A percentile compares a stretch with the other conserved stretches of the same genome.
Evolutionary conservation across 768 basidiomycete genomes (phyloP).

Genomic region (Astraeus odoratus): DNA sequence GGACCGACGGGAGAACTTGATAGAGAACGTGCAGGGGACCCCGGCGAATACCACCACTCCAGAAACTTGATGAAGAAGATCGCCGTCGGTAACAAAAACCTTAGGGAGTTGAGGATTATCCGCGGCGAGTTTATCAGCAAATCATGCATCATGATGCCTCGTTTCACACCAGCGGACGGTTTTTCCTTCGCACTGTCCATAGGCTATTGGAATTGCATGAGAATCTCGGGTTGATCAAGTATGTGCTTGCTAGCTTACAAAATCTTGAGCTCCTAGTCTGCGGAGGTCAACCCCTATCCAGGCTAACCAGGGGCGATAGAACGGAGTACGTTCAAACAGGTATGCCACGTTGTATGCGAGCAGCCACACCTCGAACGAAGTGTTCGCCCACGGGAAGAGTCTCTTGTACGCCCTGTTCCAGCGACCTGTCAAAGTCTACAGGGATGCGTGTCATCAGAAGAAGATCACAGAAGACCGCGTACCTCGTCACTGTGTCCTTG

Average conservation of each 20-base stretch:
- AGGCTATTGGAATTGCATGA: conserved; percentile 12
- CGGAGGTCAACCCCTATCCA: conserved; percentile 83
- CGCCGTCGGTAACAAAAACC: conserved; percentile 73
- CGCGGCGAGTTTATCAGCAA: conserved; percentile 50
- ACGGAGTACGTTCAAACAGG: conserved; percentile 79
- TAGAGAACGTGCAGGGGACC: conserved; percentile 75
- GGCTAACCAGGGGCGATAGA: conserved; percentile 87
- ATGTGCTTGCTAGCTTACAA: conserved; percentile 41
- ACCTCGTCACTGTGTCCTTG: conserved; percentile 50
- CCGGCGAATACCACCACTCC: conserved; percentile 99
- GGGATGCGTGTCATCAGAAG: conserved; percentile 2
- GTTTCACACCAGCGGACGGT: conserved; percentile 17
- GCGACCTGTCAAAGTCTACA: conserved; percentile 45
- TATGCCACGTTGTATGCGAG: conserved; percentile 83
- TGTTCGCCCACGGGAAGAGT: conserved; percentile 79
- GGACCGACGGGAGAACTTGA: conserved; percentile 57
- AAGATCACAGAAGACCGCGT: conserved; percentile 9
- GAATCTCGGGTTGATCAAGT: not conserved
- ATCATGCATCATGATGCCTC: conserved; percentile 39
- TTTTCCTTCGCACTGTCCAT: conserved; percentile 11
- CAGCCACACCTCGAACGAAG: conserved; percentile 73
- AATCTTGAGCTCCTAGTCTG: conserved; percentile 70
- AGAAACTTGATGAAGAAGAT: conserved; percentile 96
- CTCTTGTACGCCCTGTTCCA: conserved; percentile 60
- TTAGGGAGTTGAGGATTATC: conserved; percentile 68